A percentile compares a stretch with the other conserved stretches of the same genome.
These are phyloP conservation scores for Blastomyces gilchristii DNA, from an alignment of 2,329 filamentous ascomycete species.

Conservation along the genomic window DNA sequence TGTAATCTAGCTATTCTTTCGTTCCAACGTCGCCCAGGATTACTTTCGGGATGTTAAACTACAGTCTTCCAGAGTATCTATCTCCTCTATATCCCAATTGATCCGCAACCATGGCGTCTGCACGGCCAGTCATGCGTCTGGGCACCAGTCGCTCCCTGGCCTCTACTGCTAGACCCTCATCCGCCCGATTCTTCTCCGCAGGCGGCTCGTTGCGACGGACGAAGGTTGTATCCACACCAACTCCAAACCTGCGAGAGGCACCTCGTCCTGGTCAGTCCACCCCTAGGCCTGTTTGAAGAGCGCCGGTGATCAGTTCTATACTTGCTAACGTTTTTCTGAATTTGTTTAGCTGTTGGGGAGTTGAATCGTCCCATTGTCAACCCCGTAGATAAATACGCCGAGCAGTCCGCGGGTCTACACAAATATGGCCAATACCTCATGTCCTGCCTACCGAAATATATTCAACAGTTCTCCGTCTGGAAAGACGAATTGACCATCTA, in stretches of 20 bases:
- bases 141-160: conserved; percentile 32
- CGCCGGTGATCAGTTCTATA: not conserved
- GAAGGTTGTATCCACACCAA: conserved; percentile 49
- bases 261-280: conserved; percentile 38
- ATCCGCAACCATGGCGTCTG: conserved; percentile 34
- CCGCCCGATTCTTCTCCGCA: conserved; percentile 30
- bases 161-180: conserved; percentile 27
- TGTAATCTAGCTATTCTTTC: not conserved
- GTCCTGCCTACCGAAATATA: conserved; percentile 91
- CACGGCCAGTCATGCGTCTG: conserved; percentile 37
- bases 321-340: conserved; percentile 6
- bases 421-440: conserved; percentile 94
- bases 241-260: conserved; percentile 57
- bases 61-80: not conserved
- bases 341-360: conserved; percentile 41
- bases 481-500: conserved; percentile 97
- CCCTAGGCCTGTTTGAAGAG: conserved; percentile 1
- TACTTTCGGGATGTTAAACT: not conserved
- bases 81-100: conserved; percentile 21
- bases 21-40: not conserved
- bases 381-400: conserved; percentile 82
- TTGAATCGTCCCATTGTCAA: conserved; percentile 76
- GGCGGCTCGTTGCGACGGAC: conserved; percentile 29
- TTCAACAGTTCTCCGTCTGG: conserved; percentile 99
- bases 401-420: conserved; percentile 80